Evolutionary conservation across 352 stramenopile genomes (phyloP).

Genomic region (Globisporangium sylvaticum): DNA sequence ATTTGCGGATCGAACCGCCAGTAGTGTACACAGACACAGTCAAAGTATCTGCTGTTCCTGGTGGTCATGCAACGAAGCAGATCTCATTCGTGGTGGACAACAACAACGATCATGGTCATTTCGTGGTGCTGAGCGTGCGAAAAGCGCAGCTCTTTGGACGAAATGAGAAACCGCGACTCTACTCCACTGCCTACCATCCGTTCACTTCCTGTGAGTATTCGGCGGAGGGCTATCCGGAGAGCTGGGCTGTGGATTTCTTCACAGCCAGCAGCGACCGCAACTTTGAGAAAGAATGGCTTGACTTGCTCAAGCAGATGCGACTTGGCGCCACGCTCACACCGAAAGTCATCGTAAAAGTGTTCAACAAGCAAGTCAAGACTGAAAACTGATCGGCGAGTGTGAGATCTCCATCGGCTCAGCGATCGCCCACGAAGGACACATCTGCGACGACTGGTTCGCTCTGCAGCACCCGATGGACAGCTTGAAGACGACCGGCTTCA

Average conservation of each 20-base stretch:
- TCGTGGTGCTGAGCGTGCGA: conserved; percentile 69
- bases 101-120: conserved; percentile 33
- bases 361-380: conserved; percentile 62
- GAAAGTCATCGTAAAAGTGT: conserved; percentile 64
- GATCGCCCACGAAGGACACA: conserved; percentile 64
- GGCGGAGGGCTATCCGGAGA: conserved; percentile 51
- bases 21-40: conserved; percentile 80
- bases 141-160: conserved; percentile 34
- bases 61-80: conserved; percentile 29
- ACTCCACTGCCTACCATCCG: conserved; percentile 84
- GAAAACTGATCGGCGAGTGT: conserved; percentile 72
- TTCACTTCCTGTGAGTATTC: conserved; percentile 76
- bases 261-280: conserved; percentile 33
- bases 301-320: conserved; percentile 43
- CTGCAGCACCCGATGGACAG: conserved; percentile 33
- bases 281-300: conserved; percentile 51
- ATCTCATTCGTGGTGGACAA: conserved; percentile 48
- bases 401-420: conserved; percentile 70
- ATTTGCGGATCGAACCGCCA: conserved; percentile 56
- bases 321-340: conserved; percentile 63
- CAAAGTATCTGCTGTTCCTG: conserved; percentile 42
- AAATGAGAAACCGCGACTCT: conserved; percentile 34
- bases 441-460: conserved; percentile 63
- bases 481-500: conserved; percentile 22
- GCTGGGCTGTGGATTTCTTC: conserved; percentile 75